A percentile compares a stretch with the other conserved stretches of the same genome.
Conservation (phyloP, 768 basidiomycete species). For the Mycena galericulata region DNA sequence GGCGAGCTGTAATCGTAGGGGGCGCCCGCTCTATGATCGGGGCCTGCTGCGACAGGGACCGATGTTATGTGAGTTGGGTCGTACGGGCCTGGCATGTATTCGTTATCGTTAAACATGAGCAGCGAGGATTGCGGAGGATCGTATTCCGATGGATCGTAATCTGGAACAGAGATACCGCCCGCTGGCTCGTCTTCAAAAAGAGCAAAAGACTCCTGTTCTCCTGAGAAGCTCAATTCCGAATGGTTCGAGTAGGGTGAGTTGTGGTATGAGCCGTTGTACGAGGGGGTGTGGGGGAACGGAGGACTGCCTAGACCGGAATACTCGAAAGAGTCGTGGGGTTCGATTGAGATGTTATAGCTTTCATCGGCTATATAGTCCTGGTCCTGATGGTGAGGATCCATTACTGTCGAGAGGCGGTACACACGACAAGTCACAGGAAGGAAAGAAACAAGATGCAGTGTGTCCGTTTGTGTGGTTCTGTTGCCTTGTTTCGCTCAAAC, state of each 20-base stretch:
- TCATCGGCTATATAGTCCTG: conserved; percentile 38
- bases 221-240: conserved; percentile 73
- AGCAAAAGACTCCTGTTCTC: conserved; percentile 59
- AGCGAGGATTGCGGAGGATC: conserved; percentile 68
- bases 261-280: conserved; percentile 75
- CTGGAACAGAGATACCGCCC: conserved; percentile 45
- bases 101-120: conserved; percentile 70
- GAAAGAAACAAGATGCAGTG: conserved; percentile 19
- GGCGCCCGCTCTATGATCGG: conserved; percentile 47
- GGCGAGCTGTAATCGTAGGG: conserved; percentile 76
- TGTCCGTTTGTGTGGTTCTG: background rate
- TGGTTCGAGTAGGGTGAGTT: conserved; percentile 77
- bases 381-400: conserved; percentile 31
- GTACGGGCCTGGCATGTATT: conserved; percentile 57
- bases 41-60: conserved; percentile 53
- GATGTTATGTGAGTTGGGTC: conserved; percentile 50
- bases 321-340: conserved; percentile 37
- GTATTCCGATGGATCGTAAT: conserved; percentile 83
- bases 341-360: conserved; percentile 32
- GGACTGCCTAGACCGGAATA: conserved; percentile 30
- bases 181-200: conserved; percentile 62
- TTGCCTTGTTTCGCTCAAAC: conserved; percentile 2
- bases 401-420: conserved; percentile 25
- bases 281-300: conserved; percentile 62
- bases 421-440: background rate